Percentiles rank a stretch among this genome's conserved stretches.
phyloP scores from a whole-genome alignment of 164 flowering plant species.

The Magnolia changhungtana region DNA sequence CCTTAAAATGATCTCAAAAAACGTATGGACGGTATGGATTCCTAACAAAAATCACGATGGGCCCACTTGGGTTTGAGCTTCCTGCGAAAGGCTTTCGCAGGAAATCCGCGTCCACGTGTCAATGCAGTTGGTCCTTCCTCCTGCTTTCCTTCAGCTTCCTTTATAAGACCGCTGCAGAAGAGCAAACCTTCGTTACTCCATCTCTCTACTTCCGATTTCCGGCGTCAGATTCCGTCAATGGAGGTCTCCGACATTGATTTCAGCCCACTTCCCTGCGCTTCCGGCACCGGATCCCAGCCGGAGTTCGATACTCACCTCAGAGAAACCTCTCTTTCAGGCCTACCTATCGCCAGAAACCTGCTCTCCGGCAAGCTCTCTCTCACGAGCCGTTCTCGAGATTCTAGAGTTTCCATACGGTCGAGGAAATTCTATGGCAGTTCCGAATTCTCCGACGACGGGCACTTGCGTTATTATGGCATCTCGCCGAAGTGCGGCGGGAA shows the following conservation, averaged over 20 bases:
- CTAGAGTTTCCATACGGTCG: not conserved
- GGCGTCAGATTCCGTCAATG: constrained; percentile 21
- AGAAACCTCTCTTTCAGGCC: constrained; percentile 1
- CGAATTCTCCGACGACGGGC: constrained; percentile 20
- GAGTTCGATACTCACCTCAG: constrained; percentile 9
- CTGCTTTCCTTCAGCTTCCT: too few species aligned
- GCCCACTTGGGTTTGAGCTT: too few species aligned
- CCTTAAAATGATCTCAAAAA: too few species aligned
- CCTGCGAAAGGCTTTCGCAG: too few species aligned
- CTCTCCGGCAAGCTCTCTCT: not conserved
- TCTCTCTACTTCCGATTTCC: not conserved
- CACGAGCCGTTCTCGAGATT: not conserved
- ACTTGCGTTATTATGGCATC: constrained; percentile 12
- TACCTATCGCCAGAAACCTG: not conserved
- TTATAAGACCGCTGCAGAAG: not conserved
- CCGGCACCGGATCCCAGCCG: constrained; percentile 20
- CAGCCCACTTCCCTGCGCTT: constrained; percentile 22
- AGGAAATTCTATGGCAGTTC: not conserved
- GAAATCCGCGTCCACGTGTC: not conserved
- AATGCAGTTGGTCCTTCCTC: not conserved
- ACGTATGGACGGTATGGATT: too few species aligned
- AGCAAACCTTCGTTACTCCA: too few species aligned
- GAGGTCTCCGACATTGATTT: constrained; percentile 33
- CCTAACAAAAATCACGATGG: too few species aligned
- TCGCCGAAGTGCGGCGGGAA: constrained; percentile 8